A percentile compares a stretch with the other conserved stretches of the same genome.
phyloP scores from a whole-genome alignment of 148 eudicot species.

The Linanthus parryae region DNA sequence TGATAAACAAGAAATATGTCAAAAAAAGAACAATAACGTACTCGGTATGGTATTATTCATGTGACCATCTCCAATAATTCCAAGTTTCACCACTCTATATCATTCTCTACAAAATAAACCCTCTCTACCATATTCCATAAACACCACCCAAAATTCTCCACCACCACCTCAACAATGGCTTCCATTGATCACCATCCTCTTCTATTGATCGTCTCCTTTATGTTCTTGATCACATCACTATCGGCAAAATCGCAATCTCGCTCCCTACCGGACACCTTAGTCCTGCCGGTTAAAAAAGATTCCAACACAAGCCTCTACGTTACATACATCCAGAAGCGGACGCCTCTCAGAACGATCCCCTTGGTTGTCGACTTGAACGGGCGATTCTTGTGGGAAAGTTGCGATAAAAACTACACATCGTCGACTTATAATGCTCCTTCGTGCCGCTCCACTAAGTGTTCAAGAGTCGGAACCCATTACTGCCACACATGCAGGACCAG shows the following conservation, averaged over 20 bases:
- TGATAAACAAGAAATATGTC: no score
- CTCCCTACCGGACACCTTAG: conserved; percentile 21
- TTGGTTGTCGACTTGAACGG: conserved; percentile 42
- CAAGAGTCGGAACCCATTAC: conserved; percentile 28
- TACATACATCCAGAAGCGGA: conserved; percentile 33
- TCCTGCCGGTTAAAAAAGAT: conserved; percentile 39
- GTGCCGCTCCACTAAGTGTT: conserved; percentile 52
- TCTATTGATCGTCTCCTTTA: conserved; percentile 8
- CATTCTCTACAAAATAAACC: no score
- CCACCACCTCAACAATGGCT: conserved; percentile 6
- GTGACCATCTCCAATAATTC: no score
- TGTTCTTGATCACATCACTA: not conserved
- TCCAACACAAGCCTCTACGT: conserved; percentile 34
- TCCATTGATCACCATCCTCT: not conserved
- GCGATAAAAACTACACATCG: conserved; percentile 44
- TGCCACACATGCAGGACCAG: conserved; percentile 31
- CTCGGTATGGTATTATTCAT: no score
- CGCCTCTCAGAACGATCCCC: conserved; percentile 28
- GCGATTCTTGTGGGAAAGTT: conserved; percentile 41
- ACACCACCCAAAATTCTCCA: not conserved
- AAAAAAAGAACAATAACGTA: no score
- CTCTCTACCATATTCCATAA: not conserved
- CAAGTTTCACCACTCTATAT: conserved; percentile 1
- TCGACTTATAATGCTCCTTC: conserved; percentile 35
- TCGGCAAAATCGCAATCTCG: conserved; percentile 1